Percentiles rank a stretch among this genome's conserved stretches.
phyloP scores from a whole-genome alignment of 1,284 basidiomycete species.

The Boletellus deceptivus region DNA sequence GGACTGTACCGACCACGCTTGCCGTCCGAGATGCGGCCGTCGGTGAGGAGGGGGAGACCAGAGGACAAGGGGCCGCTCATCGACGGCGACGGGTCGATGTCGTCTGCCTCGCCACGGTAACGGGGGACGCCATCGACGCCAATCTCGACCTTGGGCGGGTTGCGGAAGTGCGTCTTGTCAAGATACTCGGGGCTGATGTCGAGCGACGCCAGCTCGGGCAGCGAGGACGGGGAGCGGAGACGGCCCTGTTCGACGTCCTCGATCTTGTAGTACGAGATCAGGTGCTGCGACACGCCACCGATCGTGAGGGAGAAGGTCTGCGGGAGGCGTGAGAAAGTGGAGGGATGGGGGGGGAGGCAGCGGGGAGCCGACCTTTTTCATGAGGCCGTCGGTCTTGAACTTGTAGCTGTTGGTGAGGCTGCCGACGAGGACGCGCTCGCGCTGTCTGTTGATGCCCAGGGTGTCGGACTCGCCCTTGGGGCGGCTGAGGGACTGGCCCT shows the following conservation, averaged over 20 bases:
- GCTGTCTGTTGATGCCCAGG: constrained; percentile 58
- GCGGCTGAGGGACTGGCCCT: constrained; percentile 54
- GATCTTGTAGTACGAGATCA: constrained; percentile 95
- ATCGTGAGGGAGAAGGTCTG: constrained; percentile 93
- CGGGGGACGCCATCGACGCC: constrained; percentile 79
- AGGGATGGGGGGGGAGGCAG: constrained; percentile 3
- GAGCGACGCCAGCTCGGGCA: constrained; percentile 84
- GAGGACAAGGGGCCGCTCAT: constrained; percentile 49
- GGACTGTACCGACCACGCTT: constrained; percentile 61
- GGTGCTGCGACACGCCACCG: constrained; percentile 83
- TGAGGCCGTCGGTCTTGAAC: constrained; percentile 87
- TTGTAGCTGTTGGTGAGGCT: constrained; percentile 89
- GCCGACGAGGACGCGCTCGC: constrained; percentile 82
- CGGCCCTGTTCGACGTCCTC: constrained; percentile 89
- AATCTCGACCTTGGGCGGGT: constrained; percentile 84
- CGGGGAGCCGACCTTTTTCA: constrained; percentile 80
- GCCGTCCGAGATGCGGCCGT: constrained; percentile 38
- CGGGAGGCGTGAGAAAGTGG: constrained; percentile 20
- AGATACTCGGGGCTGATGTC: constrained; percentile 89
- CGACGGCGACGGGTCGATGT: constrained; percentile 49
- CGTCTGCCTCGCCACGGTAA: constrained; percentile 80
- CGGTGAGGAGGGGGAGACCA: constrained; percentile 52
- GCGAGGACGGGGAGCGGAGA: constrained; percentile 82
- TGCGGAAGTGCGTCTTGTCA: constrained; percentile 87
- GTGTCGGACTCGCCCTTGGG: constrained; percentile 54